Conservation (phyloP, 768 basidiomycete genomes). For the Thelephora ganbajun region DNA sequence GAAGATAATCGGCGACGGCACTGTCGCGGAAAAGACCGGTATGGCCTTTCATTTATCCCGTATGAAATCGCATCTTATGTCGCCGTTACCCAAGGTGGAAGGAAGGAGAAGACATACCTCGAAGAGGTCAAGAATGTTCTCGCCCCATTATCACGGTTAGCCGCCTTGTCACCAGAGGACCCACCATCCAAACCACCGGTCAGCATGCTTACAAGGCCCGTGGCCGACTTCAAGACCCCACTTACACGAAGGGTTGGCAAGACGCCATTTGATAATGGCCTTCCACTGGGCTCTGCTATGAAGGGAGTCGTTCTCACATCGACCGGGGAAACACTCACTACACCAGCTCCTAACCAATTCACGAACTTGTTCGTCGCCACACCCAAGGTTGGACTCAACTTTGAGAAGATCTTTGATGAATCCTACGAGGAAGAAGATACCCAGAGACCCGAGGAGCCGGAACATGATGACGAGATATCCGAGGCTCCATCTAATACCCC, state of each 20-base stretch:
- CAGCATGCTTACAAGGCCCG: neutral
- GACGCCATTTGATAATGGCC: conserved; percentile 5
- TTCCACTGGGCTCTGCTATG: conserved; percentile 24
- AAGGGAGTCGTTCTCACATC: conserved; percentile 62
- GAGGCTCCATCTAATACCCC: conserved; percentile 19
- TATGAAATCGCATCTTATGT: neutral
- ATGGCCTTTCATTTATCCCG: conserved; percentile 4
- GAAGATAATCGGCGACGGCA: conserved; percentile 15
- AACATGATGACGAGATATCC: conserved; percentile 16
- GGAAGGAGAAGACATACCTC: conserved; percentile 43
- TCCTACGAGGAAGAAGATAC: conserved; percentile 20
- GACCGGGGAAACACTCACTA: conserved; percentile 61
- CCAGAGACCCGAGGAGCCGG: conserved; percentile 15
- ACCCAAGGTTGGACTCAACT: conserved; percentile 60
- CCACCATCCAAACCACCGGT: conserved; percentile 14
- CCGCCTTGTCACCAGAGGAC: conserved; percentile 12
- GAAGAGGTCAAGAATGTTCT: conserved; percentile 69
- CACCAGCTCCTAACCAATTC: conserved; percentile 55
- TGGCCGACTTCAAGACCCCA: conserved; percentile 34
- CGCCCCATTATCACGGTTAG: conserved; percentile 30
- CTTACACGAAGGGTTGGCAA: conserved; percentile 23
- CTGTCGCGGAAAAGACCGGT: conserved; percentile 10
- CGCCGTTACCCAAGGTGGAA: conserved; percentile 17
- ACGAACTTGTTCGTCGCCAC: conserved; percentile 53
- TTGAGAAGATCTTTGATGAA: conserved; percentile 68